Base-by-base conservation (phyloP, 2,329 filamentous ascomycete genomes). In the Penicillium digitatum region DNA sequence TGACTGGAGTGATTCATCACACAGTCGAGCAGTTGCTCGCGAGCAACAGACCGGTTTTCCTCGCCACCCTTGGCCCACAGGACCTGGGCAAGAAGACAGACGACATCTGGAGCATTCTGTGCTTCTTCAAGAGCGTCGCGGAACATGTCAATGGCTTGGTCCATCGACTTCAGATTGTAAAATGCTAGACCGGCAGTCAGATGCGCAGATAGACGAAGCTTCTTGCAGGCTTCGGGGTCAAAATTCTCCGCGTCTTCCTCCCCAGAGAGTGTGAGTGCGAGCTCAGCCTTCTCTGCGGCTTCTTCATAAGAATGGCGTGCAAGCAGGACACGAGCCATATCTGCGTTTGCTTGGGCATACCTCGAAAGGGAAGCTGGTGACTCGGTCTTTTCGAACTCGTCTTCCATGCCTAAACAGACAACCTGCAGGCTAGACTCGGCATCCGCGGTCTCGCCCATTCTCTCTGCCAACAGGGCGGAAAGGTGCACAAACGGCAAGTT, bases 41-140 rank as follows among this genome's bases (percentile, higher is more conserved):
- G 83, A 16, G 93, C 92, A 58, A 88, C 85, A 47, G 87, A 84
- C 44, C 87, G 84, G 52, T 92, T 88, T 0, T 86, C 81, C 7
- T 87, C 83, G 0, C 86, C 85, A 9, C 89, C 91, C 61, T 90
- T 90, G 0, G 92, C 92, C 93, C 94, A 99, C 0, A 97, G 81
- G 0, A 97, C 89, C 72, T 97, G 90, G 0, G 92, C 89, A 12
- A 97, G 79, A 12, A 96, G 79, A 66, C 92, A 96, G 0, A 91
- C 86, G 1, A 93, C 87, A 67, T 96, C 91, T 0, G 92, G 88
- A 58, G 90, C 86, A 35, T 83, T 82, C 29, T 83, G 77, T 1
- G 88, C 90, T 69, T 95, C 91, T 53, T 86, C 80, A 8, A 97
- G 79, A 0, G 91, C 91, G 3, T 84, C 80, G 60, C 90, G 85